Evolutionary conservation across 2,329 filamentous ascomycete genomes (phyloP), one percentile per base, ranked within the genome.

Genomic region (Phymatotrichopsis omnivora): DNA sequence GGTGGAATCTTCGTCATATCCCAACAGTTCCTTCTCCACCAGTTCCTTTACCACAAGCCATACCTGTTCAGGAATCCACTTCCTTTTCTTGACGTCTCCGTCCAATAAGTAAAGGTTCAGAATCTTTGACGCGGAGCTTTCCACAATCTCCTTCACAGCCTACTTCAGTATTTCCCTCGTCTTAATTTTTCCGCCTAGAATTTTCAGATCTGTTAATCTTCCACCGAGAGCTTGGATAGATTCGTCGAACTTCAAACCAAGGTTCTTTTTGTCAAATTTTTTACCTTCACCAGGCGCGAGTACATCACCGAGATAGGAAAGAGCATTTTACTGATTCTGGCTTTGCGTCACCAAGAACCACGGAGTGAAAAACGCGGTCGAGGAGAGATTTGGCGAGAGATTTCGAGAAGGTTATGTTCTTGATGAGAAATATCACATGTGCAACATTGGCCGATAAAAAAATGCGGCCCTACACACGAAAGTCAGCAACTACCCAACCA

Each of bases 181-280:
- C 64, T 85, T 85, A 57, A 98, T 82, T 14, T 91, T 75, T 27
- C 89, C 78, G n/a, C 87, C 82, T 32, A 98, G 76, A 60, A 91
- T 93, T 61, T 96, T 89, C 16, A 98, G 78, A 60, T 98, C 91
- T 0, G 86, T 94, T n/a, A 98, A 72, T 3, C 91, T 83, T 2
- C 91, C 91, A 17, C 91, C 91, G 1, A 98, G 73, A 0, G 79
- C 74, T 22, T 78, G 74, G 54, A 96, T 93, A 56, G 83, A 87
- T 22, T 72, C 72, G 58, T 95, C 86, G 2, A 98, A 72, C 52
- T 87, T 83, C 1, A 37, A 16, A 10, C 27, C 19, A 11, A 50
- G 40, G 61, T 52, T 63, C 12, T 52, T 55, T 24, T 42, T 42
- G 19, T 38, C 41, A 11, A 30, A 28, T 38, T 8, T 19, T 16